phyloP scores from a whole-genome alignment of 352 stramenopile species.

The Globisporangium nodosum region DNA sequence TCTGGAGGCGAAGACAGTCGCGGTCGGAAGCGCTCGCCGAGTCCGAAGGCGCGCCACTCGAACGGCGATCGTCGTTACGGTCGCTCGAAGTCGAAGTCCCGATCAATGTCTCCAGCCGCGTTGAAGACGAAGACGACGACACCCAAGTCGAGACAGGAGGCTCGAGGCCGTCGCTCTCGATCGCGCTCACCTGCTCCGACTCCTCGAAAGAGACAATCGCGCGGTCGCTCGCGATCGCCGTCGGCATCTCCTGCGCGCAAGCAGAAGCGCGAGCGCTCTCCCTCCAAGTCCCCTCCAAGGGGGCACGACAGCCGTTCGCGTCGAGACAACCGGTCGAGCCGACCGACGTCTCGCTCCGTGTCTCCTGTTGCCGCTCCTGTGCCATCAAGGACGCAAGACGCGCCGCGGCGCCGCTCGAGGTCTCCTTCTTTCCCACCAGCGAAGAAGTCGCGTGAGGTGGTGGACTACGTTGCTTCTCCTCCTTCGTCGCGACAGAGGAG shows the following conservation, averaged over 20 bases:
- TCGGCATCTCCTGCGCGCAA: conserved; percentile 3
- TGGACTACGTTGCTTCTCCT: not conserved
- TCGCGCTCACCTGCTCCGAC: conserved; percentile 26
- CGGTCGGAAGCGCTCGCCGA: conserved; percentile 16
- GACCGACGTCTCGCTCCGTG: not conserved
- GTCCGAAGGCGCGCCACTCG: conserved; percentile 19
- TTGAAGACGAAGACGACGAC: not conserved
- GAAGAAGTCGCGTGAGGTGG: not conserved
- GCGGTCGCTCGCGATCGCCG: conserved; percentile 2
- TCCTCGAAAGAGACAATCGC: conserved; percentile 13
- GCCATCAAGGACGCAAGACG: not conserved
- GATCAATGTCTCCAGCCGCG: conserved; percentile 20
- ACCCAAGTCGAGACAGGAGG: conserved; percentile 13
- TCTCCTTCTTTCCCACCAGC: not conserved
- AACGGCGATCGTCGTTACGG: conserved; percentile 14
- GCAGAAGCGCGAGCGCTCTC: not conserved
- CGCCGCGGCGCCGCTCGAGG: conserved; percentile 1
- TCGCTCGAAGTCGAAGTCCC: conserved; percentile 13
- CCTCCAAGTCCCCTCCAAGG: not conserved
- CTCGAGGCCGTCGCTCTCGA: conserved; percentile 16
- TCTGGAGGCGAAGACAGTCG: conserved; percentile 9
- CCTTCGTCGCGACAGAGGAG: not conserved
- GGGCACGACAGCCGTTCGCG: not conserved
- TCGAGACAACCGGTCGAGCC: not conserved
- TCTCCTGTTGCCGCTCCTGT: not conserved